These are phyloP conservation scores for Naganishia vaughanmartiniae DNA, from an alignment of 768 basidiomycete genomes.

Conservation along the genomic window DNA sequence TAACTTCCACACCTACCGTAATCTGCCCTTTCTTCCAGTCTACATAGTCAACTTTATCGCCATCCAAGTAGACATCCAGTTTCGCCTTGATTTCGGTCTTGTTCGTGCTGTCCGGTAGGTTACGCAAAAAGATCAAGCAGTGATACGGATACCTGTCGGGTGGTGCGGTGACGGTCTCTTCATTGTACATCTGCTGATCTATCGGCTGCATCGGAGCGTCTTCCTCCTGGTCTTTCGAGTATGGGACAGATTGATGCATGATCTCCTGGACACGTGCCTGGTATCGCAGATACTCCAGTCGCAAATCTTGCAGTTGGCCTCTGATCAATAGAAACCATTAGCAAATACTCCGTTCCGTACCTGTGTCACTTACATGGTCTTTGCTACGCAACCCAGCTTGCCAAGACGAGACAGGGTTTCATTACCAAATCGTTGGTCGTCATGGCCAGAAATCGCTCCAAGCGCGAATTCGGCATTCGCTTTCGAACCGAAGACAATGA, in stretches of 20 bases:
- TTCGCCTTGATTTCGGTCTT: conserved; percentile 19
- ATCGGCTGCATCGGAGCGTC: not conserved
- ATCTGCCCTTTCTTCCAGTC: conserved; percentile 26
- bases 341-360: not conserved
- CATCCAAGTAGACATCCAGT: conserved; percentile 16
- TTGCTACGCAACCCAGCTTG: conserved; percentile 4
- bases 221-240: not conserved
- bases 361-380: not conserved
- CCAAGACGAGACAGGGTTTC: not conserved
- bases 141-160: not conserved
- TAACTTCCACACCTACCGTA: not conserved
- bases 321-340: not conserved
- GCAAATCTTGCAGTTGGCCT: not conserved
- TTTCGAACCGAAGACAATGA: conserved; percentile 1
- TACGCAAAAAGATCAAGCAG: conserved; percentile 15
- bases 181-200: not conserved
- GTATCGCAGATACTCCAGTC: conserved; percentile 10
- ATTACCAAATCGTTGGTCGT: not conserved
- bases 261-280: not conserved
- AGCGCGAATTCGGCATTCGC: not conserved
- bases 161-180: not conserved
- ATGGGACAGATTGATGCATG: not conserved
- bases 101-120: conserved; percentile 23
- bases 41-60: conserved; percentile 25
- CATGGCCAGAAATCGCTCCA: not conserved